Conservation (phyloP, 2,329 filamentous ascomycete genomes). For the Colletotrichum plurivorum region DNA sequence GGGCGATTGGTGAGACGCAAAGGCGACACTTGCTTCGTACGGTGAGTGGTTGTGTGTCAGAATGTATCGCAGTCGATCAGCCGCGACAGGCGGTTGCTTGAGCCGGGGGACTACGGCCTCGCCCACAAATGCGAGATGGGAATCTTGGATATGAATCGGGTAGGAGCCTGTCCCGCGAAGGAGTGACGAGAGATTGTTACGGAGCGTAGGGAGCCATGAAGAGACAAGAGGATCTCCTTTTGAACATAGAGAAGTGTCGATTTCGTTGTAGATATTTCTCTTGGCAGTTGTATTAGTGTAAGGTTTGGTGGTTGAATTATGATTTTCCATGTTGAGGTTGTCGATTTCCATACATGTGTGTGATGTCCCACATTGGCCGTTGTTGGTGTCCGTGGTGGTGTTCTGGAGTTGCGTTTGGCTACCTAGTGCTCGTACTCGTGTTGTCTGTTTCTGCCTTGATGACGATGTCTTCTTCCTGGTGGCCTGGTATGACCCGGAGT, state of each 20-base stretch:
- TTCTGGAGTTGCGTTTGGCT: neutral
- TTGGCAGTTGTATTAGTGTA: neutral
- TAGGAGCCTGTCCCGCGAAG: conserved; percentile 28
- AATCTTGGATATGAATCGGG: conserved; percentile 12
- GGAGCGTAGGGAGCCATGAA: conserved; percentile 16
- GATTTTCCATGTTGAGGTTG: conserved; percentile 8
- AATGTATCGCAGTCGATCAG: conserved; percentile 19
- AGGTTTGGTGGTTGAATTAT: neutral
- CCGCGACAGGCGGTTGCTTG: conserved; percentile 14
- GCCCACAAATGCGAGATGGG: conserved; percentile 25
- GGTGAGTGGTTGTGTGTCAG: conserved; percentile 20
- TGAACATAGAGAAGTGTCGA: neutral
- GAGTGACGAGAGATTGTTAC: conserved; percentile 16
- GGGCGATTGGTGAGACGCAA: conserved; percentile 4
- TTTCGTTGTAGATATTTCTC: conserved; percentile 22
- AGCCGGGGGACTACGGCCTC: conserved; percentile 16
- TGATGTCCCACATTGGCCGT: too few relatives aligned
- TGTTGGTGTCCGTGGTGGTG: neutral
- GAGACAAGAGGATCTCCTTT: conserved; percentile 5
- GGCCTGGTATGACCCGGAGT: neutral
- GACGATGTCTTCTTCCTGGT: neutral
- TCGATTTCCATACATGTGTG: neutral
- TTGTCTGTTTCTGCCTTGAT: neutral
- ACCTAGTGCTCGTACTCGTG: neutral
- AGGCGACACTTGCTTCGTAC: conserved; percentile 30